Evolutionary conservation across 202 grass and related monocot genomes (phyloP).

Genomic region (Panicum virgatum): DNA sequence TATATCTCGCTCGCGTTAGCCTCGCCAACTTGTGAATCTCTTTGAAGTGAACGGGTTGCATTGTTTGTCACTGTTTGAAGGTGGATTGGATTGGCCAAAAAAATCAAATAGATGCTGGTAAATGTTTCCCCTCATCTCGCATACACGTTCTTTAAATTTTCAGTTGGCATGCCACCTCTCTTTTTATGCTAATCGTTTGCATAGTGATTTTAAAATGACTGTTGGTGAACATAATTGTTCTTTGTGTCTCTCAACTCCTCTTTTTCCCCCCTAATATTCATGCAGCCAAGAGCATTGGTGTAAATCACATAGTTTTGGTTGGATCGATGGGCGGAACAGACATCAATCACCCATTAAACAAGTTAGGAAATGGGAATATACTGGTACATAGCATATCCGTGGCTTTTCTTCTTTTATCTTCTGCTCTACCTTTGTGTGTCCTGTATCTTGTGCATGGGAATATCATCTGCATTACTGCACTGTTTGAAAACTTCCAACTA

Average conservation of each 20-base stretch:
- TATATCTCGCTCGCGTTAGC: background rate
- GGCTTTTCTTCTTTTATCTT: background rate
- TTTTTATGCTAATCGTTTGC: background rate
- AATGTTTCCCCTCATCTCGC: background rate
- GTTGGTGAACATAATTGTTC: background rate
- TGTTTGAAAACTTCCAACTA: background rate
- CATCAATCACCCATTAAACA: conserved; percentile 82
- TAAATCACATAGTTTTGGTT: conserved; percentile 84
- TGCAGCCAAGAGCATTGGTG: conserved; percentile 65
- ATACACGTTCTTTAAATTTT: background rate
- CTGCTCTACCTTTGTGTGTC: background rate
- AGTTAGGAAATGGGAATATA: conserved; percentile 81
- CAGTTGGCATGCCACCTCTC: background rate
- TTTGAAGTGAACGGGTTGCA: background rate
- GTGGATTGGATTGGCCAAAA: conserved; percentile 98
- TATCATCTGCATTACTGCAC: background rate
- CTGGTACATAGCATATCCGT: conserved; percentile 39
- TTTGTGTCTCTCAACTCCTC: background rate
- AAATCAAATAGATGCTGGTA: conserved; percentile 92
- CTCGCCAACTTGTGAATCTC: background rate
- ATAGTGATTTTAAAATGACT: background rate
- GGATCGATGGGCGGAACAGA: conserved; percentile 95
- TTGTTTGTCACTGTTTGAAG: conserved; percentile 33
- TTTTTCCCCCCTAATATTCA: background rate
- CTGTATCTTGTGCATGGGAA: background rate